Base-by-base conservation (phyloP, 192 early-diverging fungal genomes). In the Linnemannia elongata region DNA sequence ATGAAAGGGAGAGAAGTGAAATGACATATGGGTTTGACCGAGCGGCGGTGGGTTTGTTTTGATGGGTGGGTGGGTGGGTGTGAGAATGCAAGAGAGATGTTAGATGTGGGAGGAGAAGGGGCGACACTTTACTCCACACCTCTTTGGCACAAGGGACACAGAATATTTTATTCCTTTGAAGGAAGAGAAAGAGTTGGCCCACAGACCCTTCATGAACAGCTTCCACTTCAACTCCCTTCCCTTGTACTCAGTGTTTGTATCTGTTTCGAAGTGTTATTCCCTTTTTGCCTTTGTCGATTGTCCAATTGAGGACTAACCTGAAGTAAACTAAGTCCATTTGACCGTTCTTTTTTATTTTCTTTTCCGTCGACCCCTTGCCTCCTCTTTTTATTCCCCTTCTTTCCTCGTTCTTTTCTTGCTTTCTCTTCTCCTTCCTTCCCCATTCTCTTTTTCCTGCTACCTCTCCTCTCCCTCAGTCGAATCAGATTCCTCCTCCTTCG, bases 401-500 rank as follows among this genome's bases (percentile, higher is more conserved):
- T 9, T 30, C 13, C 44, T 10, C 42, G 6, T 44, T 66, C 60
- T 33, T 12, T 66, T 12, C 27, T 63, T 22, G 7, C 27, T 63
- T 30, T 66, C 30, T 27, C 60, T 33, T 15, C 33, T 66, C 30
- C 49, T 5, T 52, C 49, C 20, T 33, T 33, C 60, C 12, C 30
- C 30, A 12, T 66, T 30, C 27, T 12, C 13, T 12, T 33, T 33
- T 33, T 13, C 27, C n/a, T 9, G 27, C 10, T 63, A 6, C 57
- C 30, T 5, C 57, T 63, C 27, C 60, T 33, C 30, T 66, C 30
- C 60, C 1, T 33, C 30, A 66, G 10, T 66, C 60, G 60, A 66
- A 66, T 66, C 60, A 66, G 60, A 66, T 66, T 66, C 60, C 60
- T 66, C 60, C 27, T 15, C 27, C 57, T 27, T 45, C 60, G 30